A percentile compares a stretch with the other conserved stretches of the same genome.
Evolutionary conservation across 257 asterid species (phyloP).

Genomic region (Nicotiana benthamiana): DNA sequence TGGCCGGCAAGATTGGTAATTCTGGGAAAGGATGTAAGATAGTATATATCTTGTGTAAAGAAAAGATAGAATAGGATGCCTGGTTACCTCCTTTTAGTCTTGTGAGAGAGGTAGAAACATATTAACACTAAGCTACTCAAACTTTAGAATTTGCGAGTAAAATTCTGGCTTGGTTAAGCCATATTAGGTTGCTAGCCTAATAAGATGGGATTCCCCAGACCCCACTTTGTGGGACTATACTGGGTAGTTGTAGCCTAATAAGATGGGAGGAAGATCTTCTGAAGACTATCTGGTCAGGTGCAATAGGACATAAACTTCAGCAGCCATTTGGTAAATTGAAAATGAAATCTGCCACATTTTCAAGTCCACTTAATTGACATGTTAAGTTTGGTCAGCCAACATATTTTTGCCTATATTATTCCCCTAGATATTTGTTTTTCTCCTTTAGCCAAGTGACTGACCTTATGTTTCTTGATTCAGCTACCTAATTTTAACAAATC

Average conservation of each 20-base stretch:
- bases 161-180: background rate
- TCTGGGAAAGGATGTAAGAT: background rate
- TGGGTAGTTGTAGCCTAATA: background rate
- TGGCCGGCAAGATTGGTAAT: background rate
- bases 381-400: background rate
- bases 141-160: background rate
- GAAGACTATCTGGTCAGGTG: background rate
- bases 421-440: background rate
- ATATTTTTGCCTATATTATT: background rate
- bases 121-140: background rate
- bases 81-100: background rate
- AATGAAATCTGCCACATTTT: background rate
- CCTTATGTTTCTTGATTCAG: conserved; percentile 36
- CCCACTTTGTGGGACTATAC: no score
- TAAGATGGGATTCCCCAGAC: background rate
- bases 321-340: background rate
- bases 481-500: conserved; percentile 86
- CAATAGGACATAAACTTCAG: background rate
- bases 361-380: background rate
- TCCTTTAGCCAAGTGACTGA: background rate
- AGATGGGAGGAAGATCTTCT: background rate
- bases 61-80: background rate
- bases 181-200: background rate
- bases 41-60: background rate
- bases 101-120: background rate